These are phyloP conservation scores for Dioszegia hungarica DNA, from an alignment of 768 basidiomycete genomes.

Conservation along the genomic window DNA sequence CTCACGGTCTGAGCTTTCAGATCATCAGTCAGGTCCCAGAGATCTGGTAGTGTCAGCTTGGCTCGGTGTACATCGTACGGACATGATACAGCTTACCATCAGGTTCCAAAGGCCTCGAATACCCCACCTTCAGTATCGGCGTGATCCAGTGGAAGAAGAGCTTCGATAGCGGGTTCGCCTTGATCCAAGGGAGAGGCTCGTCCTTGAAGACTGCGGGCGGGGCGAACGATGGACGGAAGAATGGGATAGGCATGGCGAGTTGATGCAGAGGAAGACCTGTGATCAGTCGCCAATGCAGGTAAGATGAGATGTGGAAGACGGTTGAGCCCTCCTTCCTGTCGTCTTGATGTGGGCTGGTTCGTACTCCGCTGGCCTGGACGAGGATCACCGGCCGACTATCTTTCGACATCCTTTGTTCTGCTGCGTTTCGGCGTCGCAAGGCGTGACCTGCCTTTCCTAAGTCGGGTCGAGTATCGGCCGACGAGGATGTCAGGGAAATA, in stretches of 20 bases:
- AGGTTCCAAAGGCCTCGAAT: slow-evolving; percentile 28
- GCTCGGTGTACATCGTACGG: background rate
- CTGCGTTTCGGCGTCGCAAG: too few species aligned
- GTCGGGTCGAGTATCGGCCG: too few species aligned
- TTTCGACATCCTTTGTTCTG: too few species aligned
- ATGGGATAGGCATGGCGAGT: slow-evolving; percentile 27
- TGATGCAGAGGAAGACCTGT: background rate
- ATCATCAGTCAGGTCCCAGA: slow-evolving; percentile 6
- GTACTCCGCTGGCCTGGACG: too few species aligned
- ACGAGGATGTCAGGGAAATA: too few species aligned
- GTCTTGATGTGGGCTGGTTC: too few species aligned
- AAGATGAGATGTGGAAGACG: too few species aligned
- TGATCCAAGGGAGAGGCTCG: slow-evolving; percentile 11
- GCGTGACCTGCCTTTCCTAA: too few species aligned
- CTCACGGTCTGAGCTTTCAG: background rate
- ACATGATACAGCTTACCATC: slow-evolving; percentile 16
- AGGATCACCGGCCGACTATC: too few species aligned
- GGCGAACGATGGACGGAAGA: slow-evolving; percentile 22
- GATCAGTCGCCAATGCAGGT: too few species aligned
- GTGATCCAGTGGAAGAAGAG: slow-evolving; percentile 33
- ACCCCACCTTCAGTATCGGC: slow-evolving; percentile 29
- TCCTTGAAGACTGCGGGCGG: slow-evolving; percentile 22
- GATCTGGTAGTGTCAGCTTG: slow-evolving; percentile 1
- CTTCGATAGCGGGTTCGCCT: slow-evolving; percentile 23
- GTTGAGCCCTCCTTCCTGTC: too few species aligned